Base-by-base conservation (phyloP, 148 eudicot genomes). In the Beta vulgaris region DNA sequence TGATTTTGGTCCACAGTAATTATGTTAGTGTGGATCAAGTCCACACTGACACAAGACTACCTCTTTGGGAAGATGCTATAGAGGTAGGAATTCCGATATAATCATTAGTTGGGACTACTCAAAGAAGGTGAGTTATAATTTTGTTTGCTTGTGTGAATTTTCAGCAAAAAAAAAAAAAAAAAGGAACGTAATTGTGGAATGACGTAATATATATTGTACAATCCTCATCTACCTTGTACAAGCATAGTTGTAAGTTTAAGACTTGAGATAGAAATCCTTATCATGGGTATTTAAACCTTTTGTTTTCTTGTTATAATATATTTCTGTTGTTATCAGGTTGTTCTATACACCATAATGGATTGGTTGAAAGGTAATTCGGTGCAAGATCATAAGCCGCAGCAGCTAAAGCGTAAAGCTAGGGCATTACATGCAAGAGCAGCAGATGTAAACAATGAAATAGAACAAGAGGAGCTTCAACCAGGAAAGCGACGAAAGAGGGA, bases 381-480 rank as follows among this genome's bases (percentile, higher is more conserved):
- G 31, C 63, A 48, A 42, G 75, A 66, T 40, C 61, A 71, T 16
- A 77, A 62, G 71, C 54, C 71, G 80, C 80, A 77, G 63, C 61
- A 49, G 1, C 36, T 77, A 67, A 61, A 64, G 68, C 80, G 75
- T 48, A 71, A 77, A 62, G 71, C 70, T 15, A 71, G 74, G 40
- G 62, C 57, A 64, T 32, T 77, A 18, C 34, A 3, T 35, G 81
- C 81, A 40, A 68, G 37, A 54, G 76, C 76, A 64, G 72, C 70
- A 21, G 81, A 78, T 66, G 66, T 65, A 64, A 53, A 40, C 46
- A 37, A 21, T 31, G 81, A 78, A 72, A 14, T 72, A 15, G 71
- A 78, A 32, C 54, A 78, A 21, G 76, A 72, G 58, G 81, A 78
- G 76, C 71, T 78, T 64, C 76, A 31, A 32, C 71, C 76, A 64